A percentile compares a stretch with the other conserved stretches of the same genome.
Conservation (phyloP, 2,329 filamentous ascomycete species). For the Fusarium sacchari region DNA sequence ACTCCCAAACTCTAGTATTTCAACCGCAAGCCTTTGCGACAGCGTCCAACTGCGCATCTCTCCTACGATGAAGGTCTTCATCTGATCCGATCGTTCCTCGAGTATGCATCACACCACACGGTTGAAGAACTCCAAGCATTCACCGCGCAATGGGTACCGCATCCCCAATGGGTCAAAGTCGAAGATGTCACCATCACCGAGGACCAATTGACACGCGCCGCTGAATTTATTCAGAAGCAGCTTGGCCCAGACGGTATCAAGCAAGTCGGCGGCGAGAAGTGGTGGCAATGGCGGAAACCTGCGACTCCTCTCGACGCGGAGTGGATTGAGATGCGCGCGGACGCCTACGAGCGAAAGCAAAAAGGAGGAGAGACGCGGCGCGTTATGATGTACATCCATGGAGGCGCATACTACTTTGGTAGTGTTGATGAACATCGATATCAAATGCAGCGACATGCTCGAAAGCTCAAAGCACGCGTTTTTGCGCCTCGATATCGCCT, state of each 20-base stretch:
- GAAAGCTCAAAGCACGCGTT: conserved; percentile 90
- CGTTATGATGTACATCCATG: conserved; percentile 94
- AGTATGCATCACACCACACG: conserved; percentile 86
- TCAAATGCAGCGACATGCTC: conserved; percentile 94
- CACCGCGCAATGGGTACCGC: conserved; percentile 90
- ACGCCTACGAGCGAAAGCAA: conserved; percentile 74
- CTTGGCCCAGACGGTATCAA: conserved; percentile 80
- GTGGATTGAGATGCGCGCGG: conserved; percentile 94
- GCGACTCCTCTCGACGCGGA: conserved; percentile 78
- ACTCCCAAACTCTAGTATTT: conserved; percentile 69
- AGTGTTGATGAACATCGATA: conserved; percentile 98
- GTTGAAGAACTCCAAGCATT: conserved; percentile 95
- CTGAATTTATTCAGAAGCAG: conserved; percentile 74
- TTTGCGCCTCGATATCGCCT: conserved; percentile 89
- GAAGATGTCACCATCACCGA: conserved; percentile 74
- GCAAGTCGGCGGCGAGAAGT: conserved; percentile 80
- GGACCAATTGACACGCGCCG: conserved; percentile 72
- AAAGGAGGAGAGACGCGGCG: conserved; percentile 69
- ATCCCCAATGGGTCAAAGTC: conserved; percentile 86
- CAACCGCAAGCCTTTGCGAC: conserved; percentile 76
- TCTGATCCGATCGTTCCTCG: conserved; percentile 85
- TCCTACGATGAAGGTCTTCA: conserved; percentile 94
- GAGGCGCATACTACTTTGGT: conserved; percentile 94
- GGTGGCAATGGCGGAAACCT: conserved; percentile 89
- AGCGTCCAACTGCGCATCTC: conserved; percentile 89